Conservation (phyloP, 2,329 filamentous ascomycete species). For the Diaporthe sp. region DNA sequence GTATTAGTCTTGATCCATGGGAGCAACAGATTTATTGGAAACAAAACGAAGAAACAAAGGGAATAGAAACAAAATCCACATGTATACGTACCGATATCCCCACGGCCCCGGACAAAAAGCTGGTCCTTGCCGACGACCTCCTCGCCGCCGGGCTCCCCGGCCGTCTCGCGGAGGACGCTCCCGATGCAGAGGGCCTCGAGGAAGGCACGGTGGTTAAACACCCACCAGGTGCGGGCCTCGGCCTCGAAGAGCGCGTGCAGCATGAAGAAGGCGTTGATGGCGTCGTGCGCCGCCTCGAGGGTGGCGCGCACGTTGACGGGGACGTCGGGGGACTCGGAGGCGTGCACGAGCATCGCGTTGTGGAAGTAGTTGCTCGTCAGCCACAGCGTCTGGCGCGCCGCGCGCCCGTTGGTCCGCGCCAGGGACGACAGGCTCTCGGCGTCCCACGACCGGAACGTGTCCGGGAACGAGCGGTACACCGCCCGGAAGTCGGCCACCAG, state of each 20-base stretch:
- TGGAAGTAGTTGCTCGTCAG: slow-evolving; percentile 88
- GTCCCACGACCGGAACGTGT: slow-evolving; percentile 78
- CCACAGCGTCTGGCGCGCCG: slow-evolving; percentile 82
- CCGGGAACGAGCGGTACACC: slow-evolving; percentile 80
- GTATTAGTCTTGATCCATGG: neutral
- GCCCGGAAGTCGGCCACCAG: slow-evolving; percentile 78
- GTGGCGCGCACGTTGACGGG: slow-evolving; percentile 77
- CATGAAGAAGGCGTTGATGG: slow-evolving; percentile 81
- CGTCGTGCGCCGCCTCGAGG: slow-evolving; percentile 82
- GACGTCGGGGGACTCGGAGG: slow-evolving; percentile 75
- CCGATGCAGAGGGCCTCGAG: slow-evolving; percentile 81
- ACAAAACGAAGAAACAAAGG: neutral
- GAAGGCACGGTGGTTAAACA: slow-evolving; percentile 85
- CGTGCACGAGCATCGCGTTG: slow-evolving; percentile 84
- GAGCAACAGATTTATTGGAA: neutral
- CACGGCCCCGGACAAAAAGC: slow-evolving; percentile 70
- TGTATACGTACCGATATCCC: slow-evolving; percentile 70
- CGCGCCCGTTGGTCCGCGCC: slow-evolving; percentile 72
- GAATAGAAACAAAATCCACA: neutral
- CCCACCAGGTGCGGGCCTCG: slow-evolving; percentile 87
- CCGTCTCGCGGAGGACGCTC: slow-evolving; percentile 68
- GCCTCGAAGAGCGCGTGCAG: slow-evolving; percentile 77
- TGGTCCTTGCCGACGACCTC: slow-evolving; percentile 67
- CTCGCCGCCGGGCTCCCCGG: slow-evolving; percentile 59
- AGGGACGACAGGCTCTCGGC: slow-evolving; percentile 70